Conservation (phyloP, 2,329 filamentous ascomycete species). For the Phialophora macrospora region DNA sequence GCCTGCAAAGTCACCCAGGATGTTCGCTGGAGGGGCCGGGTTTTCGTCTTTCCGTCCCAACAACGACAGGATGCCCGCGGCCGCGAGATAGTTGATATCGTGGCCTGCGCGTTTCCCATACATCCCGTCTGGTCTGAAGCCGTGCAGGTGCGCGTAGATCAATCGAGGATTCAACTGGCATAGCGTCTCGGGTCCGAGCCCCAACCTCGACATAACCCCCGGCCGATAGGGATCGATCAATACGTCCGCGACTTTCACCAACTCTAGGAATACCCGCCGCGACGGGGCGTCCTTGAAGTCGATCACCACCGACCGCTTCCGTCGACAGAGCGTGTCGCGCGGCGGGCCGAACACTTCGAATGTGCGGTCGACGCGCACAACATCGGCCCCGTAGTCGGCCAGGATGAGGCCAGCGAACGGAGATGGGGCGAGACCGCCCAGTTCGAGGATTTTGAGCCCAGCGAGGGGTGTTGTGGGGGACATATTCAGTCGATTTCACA, state of each 20-base stretch:
- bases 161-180: constrained; percentile 70
- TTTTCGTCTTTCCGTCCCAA: constrained; percentile 66
- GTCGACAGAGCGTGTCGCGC: constrained; percentile 25
- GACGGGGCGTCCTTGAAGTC: constrained; percentile 64
- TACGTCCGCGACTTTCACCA: constrained; percentile 68
- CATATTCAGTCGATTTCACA: background rate
- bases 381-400: constrained; percentile 75
- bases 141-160: constrained; percentile 83
- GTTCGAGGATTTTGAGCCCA: constrained; percentile 71
- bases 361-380: constrained; percentile 72
- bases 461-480: background rate
- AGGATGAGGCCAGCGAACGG: constrained; percentile 58
- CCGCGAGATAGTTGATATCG: constrained; percentile 94
- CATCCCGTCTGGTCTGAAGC: constrained; percentile 82
- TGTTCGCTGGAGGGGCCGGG: constrained; percentile 81
- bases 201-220: constrained; percentile 65
- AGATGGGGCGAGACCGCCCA: constrained; percentile 67
- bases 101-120: constrained; percentile 89
- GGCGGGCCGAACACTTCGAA: constrained; percentile 69
- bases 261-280: constrained; percentile 60
- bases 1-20: constrained; percentile 88
- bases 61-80: constrained; percentile 76
- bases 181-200: constrained; percentile 64
- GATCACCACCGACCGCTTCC: constrained; percentile 65
- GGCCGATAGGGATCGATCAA: constrained; percentile 73